Percentiles rank a stretch among this genome's conserved stretches.
These are phyloP conservation scores for Botryotinia calthae DNA, from an alignment of 2,329 filamentous ascomycete genomes.

Conservation along the genomic window DNA sequence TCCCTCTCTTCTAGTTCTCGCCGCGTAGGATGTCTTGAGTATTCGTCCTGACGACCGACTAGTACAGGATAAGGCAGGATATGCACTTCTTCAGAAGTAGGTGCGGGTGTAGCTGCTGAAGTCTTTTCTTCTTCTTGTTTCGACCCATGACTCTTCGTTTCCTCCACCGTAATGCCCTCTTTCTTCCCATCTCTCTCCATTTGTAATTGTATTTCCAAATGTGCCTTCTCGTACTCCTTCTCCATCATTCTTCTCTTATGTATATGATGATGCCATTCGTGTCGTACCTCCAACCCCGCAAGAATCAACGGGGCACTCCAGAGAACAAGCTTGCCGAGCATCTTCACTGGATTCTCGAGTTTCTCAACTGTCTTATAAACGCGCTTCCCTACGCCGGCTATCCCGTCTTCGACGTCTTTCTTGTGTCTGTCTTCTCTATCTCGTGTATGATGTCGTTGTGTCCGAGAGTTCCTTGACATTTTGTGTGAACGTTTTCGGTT, in stretches of 20 bases:
- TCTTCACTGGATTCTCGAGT: slow-evolving; percentile 18
- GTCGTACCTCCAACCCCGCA: slow-evolving; percentile 14
- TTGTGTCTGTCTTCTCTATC: neutral
- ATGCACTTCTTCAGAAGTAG: neutral
- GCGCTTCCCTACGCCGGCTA: neutral
- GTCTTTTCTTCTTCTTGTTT: neutral
- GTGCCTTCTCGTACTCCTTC: slow-evolving; percentile 22
- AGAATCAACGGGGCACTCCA: slow-evolving; percentile 15
- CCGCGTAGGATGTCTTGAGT: neutral
- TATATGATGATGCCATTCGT: slow-evolving; percentile 18
- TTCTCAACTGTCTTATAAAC: slow-evolving; percentile 11
- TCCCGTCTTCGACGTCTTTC: neutral
- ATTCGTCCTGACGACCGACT: neutral
- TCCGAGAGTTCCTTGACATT: neutral
- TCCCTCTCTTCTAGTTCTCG: neutral
- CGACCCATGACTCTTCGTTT: neutral
- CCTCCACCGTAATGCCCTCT: neutral
- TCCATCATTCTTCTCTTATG: slow-evolving; percentile 21
- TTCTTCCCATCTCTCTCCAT: slow-evolving; percentile 6
- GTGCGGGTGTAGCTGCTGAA: neutral
- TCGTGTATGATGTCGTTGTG: neutral
- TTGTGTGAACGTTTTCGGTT: neutral
- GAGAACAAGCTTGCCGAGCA: slow-evolving; percentile 16
- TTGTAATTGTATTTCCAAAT: slow-evolving; percentile 18
- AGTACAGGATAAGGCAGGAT: neutral